Evolutionary conservation across 129 eudicot species (phyloP), one percentile per base, ranked within the genome.

Genomic region (carrot (Daucus carota)): DNA sequence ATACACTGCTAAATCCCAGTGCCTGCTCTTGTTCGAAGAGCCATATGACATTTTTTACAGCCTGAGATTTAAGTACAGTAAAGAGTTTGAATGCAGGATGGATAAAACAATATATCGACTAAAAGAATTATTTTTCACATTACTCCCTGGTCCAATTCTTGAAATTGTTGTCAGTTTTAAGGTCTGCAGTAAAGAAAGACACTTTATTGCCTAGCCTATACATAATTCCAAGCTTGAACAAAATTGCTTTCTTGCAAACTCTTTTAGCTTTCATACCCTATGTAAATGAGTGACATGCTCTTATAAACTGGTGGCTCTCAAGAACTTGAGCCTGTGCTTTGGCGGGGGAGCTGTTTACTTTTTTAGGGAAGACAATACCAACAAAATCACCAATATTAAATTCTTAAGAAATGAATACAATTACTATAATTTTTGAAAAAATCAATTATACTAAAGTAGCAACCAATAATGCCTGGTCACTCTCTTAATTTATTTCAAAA

Each of bases 1-100:
- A 95, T 62, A 95, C 99, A 82, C 97, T 95, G 80, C 99, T 95
- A 84, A 95, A 95, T 73, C 99, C 99, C 75, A 95, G 80, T 32
- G 99, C 97, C 80, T 95, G 99, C 82, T 95, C 97, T 95, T 95
- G 99, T 79, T 95, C 97, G 57, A 95, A 95, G 73, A 90, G 79
- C 99, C 99, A 95, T 83, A 95, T 89, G 73, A 85, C 74, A 74
- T 80, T 92, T 89, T 95, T 95, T 34, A 91, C 94, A 75, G 87
- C 92, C 99, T 95, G 84, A 80, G 34, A 80, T 80, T 70, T 9
- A 85, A 79, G 70, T 44, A 26, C 29, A 9, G 66, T 26, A 31
- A 52, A 40, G 41, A 38, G 1, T 52, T 33, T 33, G 38, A 14
- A 41, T 38, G 24, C 42, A 62, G 63, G 41, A 60, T 26, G 17